These are phyloP conservation scores for Emmonsia crescens DNA, from an alignment of 2,329 filamentous ascomycete species.

Conservation along the genomic window DNA sequence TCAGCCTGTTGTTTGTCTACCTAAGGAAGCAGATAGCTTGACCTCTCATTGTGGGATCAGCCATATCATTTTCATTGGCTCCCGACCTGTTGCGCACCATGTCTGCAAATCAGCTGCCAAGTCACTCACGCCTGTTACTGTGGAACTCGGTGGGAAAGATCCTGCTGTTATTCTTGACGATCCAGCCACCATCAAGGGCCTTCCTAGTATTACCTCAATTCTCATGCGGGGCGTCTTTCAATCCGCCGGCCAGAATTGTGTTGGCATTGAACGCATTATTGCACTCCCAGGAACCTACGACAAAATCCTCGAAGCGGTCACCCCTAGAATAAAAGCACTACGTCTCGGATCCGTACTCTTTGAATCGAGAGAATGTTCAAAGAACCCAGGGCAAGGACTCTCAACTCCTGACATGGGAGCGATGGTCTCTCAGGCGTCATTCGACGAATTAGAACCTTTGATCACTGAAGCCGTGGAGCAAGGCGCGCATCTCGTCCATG, in stretches of 20 bases:
- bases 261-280: conserved; percentile 89
- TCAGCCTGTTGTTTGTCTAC: conserved; percentile 81
- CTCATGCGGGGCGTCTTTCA: conserved; percentile 91
- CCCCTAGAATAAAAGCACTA: conserved; percentile 61
- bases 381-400: conserved; percentile 14
- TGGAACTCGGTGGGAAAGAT: conserved; percentile 93
- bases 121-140: conserved; percentile 72
- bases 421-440: conserved; percentile 70
- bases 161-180: conserved; percentile 84
- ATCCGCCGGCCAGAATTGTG: conserved; percentile 92
- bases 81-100: conserved; percentile 70
- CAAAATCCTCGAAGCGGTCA: conserved; percentile 57
- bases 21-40: conserved; percentile 65
- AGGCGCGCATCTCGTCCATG: conserved; percentile 71
- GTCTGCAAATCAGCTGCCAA: conserved; percentile 81
- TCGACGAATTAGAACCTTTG: conserved; percentile 63
- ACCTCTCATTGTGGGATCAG: conserved; percentile 75
- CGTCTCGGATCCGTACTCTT: conserved; percentile 62
- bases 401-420: conserved; percentile 63
- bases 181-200: conserved; percentile 42
- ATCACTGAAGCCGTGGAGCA: conserved; percentile 64
- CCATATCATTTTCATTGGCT: conserved; percentile 95
- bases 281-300: conserved; percentile 68
- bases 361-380: conserved; percentile 24
- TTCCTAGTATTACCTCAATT: conserved; percentile 66